Evolutionary conservation across 352 stramenopile species (phyloP).

Genomic region (Pythium scleroteichum): DNA sequence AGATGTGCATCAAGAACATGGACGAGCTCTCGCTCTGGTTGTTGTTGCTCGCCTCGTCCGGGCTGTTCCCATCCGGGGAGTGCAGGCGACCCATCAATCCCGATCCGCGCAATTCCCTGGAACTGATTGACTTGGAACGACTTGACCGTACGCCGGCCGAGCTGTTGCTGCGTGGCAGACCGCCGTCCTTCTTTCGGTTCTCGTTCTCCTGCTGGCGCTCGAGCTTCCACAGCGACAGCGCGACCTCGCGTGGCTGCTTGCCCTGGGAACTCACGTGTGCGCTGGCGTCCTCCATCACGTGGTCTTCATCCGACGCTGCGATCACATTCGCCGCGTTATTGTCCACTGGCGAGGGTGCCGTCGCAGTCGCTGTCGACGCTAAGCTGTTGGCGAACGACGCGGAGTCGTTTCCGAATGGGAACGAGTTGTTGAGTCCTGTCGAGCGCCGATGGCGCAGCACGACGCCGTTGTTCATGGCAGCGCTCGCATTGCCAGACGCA

Average conservation of each 20-base stretch:
- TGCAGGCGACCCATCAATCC: conserved; percentile 16
- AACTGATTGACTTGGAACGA: conserved; percentile 20
- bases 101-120: conserved; percentile 12
- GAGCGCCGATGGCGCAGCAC: conserved; percentile 13
- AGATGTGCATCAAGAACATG: conserved; percentile 29
- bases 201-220: conserved; percentile 18
- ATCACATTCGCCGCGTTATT: conserved; percentile 24
- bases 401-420: conserved; percentile 1
- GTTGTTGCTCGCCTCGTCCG: neutral
- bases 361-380: conserved; percentile 21
- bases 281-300: conserved; percentile 15
- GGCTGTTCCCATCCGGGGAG: neutral
- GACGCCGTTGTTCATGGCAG: conserved; percentile 3
- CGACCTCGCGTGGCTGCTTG: conserved; percentile 20
- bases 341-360: conserved; percentile 19
- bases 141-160: neutral
- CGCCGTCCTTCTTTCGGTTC: neutral
- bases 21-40: conserved; percentile 17
- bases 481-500: conserved; percentile 4
- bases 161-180: conserved; percentile 16
- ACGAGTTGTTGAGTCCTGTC: neutral
- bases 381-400: conserved; percentile 16
- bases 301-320: conserved; percentile 18
- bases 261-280: neutral
- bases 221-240: conserved; percentile 27